These are phyloP conservation scores for Nitzschia sp. DNA, from an alignment of 108 stramenopile genomes.

Conservation along the genomic window DNA sequence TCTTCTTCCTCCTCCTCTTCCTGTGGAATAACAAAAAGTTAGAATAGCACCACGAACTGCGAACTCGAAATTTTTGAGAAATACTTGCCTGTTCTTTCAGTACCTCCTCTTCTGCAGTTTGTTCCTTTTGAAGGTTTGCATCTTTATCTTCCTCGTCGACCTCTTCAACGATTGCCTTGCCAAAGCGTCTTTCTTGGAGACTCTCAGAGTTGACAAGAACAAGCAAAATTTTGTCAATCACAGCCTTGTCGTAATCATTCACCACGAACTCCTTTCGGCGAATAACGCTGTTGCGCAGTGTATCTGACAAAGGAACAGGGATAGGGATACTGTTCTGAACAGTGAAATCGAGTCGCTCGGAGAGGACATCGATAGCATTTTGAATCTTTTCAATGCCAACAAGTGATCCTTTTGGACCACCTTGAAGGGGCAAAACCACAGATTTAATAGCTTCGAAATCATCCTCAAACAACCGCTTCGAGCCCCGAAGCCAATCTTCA, in stretches of 20 bases:
- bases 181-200: conserved; percentile 54
- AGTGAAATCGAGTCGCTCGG: conserved; percentile 93
- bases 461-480: conserved; percentile 68
- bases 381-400: conserved; percentile 84
- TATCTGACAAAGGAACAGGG: conserved; percentile 85
- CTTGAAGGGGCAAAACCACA: conserved; percentile 50
- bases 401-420: conserved; percentile 43
- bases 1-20: conserved; percentile 94
- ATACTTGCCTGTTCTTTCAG: conserved; percentile 89
- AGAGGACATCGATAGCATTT: conserved; percentile 87
- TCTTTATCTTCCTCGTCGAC: conserved; percentile 84
- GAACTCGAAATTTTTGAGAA: background rate
- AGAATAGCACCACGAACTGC: background rate
- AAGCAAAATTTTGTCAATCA: conserved; percentile 91
- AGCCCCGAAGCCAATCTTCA: conserved; percentile 62
- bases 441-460: conserved; percentile 77
- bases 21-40: conserved; percentile 36
- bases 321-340: conserved; percentile 93
- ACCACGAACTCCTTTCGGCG: conserved; percentile 75
- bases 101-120: conserved; percentile 96
- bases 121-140: conserved; percentile 88
- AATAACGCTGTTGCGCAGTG: conserved; percentile 74
- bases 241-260: conserved; percentile 85
- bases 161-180: conserved; percentile 55
- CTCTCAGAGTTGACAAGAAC: conserved; percentile 91